These are phyloP conservation scores for Sphaerostilbella broomeana DNA, from an alignment of 2,329 filamentous ascomycete species.

Conservation along the genomic window DNA sequence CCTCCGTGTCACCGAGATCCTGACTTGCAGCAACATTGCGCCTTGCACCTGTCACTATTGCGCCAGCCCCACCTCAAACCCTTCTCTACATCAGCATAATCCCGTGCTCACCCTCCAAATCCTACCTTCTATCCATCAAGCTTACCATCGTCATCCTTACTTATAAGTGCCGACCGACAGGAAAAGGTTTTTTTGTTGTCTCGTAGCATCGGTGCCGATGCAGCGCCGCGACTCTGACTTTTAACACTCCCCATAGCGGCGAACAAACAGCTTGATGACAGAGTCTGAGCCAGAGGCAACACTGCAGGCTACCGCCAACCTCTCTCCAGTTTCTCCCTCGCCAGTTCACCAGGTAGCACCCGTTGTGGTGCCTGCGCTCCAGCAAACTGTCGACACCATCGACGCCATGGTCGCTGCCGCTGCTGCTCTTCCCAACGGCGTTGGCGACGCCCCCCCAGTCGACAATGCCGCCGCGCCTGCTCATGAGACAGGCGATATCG, in stretches of 20 bases:
- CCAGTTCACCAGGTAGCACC: constrained; percentile 41
- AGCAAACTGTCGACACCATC: constrained; percentile 46
- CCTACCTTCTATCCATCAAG: too few species aligned
- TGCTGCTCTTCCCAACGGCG: constrained; percentile 23
- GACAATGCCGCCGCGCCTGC: constrained; percentile 28
- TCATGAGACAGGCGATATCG: constrained; percentile 32
- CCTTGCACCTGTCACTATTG: background rate
- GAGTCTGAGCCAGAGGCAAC: constrained; percentile 35
- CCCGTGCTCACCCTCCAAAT: constrained; percentile 4
- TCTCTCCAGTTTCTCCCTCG: constrained; percentile 46
- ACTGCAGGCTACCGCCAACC: constrained; percentile 46
- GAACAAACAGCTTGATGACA: constrained; percentile 6
- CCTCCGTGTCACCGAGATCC: background rate
- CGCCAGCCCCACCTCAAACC: constrained; percentile 13
- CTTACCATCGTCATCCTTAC: too few species aligned
- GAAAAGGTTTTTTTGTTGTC: background rate
- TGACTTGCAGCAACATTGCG: constrained; percentile 7
- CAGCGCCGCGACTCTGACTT: background rate
- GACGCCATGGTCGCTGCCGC: constrained; percentile 39
- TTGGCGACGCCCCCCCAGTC: constrained; percentile 23
- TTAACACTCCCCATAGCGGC: background rate
- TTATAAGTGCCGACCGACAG: too few species aligned
- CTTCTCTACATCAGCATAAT: constrained; percentile 10
- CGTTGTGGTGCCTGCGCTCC: constrained; percentile 43
- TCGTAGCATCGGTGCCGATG: constrained; percentile 1